Conservation (phyloP, 345 rosid genomes). For the Camelina sativa region DNA sequence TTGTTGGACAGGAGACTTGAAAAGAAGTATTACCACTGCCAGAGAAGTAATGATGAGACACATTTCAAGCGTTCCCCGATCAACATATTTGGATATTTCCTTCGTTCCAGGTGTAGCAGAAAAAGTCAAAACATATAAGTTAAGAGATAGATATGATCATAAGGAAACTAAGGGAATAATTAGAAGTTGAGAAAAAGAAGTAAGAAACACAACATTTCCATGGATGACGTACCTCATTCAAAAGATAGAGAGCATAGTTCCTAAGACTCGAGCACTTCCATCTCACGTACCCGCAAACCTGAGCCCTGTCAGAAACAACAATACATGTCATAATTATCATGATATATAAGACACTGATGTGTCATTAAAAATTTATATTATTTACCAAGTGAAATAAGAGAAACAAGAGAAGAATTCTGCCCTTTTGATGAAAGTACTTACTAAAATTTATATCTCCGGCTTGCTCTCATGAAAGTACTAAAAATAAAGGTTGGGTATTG, state of each 20-base stretch:
- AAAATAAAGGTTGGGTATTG: no score
- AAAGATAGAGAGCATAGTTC: conserved; percentile 74
- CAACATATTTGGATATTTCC: conserved; percentile 80
- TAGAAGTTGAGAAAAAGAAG: conserved; percentile 15
- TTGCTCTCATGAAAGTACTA: no score
- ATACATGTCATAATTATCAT: conserved; percentile 25
- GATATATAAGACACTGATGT: conserved; percentile 27
- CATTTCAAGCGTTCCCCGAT: conserved; percentile 91
- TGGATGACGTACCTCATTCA: conserved; percentile 76
- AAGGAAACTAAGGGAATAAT: conserved; percentile 9
- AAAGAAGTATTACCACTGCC: conserved; percentile 64
- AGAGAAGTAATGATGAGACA: conserved; percentile 86
- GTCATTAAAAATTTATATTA: conserved; percentile 8
- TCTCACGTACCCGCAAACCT: conserved; percentile 93
- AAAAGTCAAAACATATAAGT: conserved; percentile 50
- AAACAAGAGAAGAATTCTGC: no score
- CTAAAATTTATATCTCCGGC: no score
- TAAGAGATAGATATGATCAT: conserved; percentile 18
- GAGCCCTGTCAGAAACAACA: conserved; percentile 62
- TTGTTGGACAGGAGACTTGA: conserved; percentile 4
- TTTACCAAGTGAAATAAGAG: conserved; percentile 66
- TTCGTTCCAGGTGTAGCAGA: conserved; percentile 56
- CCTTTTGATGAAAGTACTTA: no score
- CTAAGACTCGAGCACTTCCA: conserved; percentile 83
- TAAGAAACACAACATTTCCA: conserved; percentile 30